These are phyloP conservation scores for Ceratocystis lukuohia DNA, from an alignment of 2,329 filamentous ascomycete species.

Conservation along the genomic window DNA sequence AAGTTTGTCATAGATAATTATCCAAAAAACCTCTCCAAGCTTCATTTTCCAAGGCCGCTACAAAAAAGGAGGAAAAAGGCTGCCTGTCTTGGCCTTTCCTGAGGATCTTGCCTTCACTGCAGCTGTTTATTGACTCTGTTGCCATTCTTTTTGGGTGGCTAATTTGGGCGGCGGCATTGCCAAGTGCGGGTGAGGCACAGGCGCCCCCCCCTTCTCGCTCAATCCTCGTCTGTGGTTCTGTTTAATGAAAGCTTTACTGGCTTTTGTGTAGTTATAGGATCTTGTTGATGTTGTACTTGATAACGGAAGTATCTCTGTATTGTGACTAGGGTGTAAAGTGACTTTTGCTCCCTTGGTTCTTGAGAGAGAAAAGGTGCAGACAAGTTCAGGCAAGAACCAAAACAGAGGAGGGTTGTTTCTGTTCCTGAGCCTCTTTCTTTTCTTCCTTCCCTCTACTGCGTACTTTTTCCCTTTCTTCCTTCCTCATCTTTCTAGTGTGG, in stretches of 20 bases:
- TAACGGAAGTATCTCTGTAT: background rate
- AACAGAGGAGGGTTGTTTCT: background rate
- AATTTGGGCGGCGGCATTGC: background rate
- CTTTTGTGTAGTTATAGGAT: too few species aligned
- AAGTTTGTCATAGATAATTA: too few species aligned
- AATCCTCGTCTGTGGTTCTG: background rate
- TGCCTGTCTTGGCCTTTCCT: background rate
- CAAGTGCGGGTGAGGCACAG: conserved; percentile 6
- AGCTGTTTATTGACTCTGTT: too few species aligned
- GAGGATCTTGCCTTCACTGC: background rate
- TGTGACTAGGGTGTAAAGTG: background rate
- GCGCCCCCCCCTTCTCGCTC: background rate
- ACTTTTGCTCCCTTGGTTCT: background rate
- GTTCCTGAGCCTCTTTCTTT: background rate
- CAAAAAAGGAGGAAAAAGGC: background rate
- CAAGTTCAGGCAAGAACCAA: background rate
- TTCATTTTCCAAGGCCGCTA: too few species aligned
- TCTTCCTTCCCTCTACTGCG: background rate
- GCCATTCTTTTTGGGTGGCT: background rate
- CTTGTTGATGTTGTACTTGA: background rate
- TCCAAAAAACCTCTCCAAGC: too few species aligned
- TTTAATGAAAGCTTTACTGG: background rate
- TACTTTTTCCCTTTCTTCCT: background rate
- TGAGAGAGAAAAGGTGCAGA: background rate
- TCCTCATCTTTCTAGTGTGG: background rate